These are phyloP conservation scores for Cornus kousa DNA, from an alignment of 148 eudicot genomes.

Conservation along the genomic window DNA sequence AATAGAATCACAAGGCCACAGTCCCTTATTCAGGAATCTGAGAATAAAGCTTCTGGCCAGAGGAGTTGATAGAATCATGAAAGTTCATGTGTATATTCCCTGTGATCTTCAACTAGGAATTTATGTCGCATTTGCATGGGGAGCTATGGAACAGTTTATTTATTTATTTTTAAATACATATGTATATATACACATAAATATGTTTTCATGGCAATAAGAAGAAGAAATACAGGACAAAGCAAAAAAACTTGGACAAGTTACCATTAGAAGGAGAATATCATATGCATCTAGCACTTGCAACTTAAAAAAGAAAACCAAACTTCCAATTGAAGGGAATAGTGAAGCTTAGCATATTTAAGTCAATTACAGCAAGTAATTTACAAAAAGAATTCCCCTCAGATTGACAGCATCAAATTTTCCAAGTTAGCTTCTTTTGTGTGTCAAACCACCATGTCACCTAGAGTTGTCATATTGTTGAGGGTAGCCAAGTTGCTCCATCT, in stretches of 20 bases:
- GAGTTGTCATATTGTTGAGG: constrained; percentile 50
- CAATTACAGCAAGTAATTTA: not conserved
- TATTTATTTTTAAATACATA: no score
- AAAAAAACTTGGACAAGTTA: constrained; percentile 7
- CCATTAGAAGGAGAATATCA: constrained; percentile 2
- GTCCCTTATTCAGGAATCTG: no score
- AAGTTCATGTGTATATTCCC: no score
- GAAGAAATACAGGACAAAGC: not conserved
- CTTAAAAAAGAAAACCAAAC: no score
- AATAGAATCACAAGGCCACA: no score
- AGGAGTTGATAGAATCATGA: no score
- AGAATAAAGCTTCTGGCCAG: no score
- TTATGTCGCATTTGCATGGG: not conserved
- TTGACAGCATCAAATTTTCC: constrained; percentile 20
- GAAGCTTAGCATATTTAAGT: no score
- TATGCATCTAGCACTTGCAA: constrained; percentile 13
- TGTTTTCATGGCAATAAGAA: not conserved
- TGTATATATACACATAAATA: not conserved
- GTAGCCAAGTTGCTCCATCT: constrained; percentile 74
- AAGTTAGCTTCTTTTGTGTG: constrained; percentile 36
- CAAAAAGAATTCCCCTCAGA: constrained; percentile 41
- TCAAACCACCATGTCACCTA: constrained; percentile 35
- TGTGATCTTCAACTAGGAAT: no score
- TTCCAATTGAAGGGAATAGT: no score
- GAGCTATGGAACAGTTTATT: not conserved